Conservation (phyloP, 2,329 filamentous ascomycete species). For the Aureobasidium musti region DNA sequence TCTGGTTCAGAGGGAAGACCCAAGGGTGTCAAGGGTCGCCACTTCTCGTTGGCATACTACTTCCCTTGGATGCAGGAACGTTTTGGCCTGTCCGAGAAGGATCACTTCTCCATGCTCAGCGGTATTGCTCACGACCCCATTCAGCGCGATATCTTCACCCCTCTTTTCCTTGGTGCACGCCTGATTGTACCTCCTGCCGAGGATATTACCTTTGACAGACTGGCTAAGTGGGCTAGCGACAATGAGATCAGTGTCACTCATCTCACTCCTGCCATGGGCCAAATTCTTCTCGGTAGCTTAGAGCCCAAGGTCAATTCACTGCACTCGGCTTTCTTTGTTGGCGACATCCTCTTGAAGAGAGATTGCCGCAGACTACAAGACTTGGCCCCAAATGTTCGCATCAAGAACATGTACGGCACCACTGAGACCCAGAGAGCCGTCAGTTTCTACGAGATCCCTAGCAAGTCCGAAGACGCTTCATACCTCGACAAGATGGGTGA, state of each 20-base stretch:
- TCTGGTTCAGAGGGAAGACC: conserved; percentile 73
- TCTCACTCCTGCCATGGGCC: conserved; percentile 93
- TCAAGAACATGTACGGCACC: conserved; percentile 86
- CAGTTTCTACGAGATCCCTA: conserved; percentile 78
- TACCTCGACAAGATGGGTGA: conserved; percentile 68
- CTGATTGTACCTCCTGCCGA: conserved; percentile 77
- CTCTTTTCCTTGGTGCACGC: conserved; percentile 80
- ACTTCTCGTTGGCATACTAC: conserved; percentile 83
- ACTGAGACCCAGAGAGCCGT: conserved; percentile 83
- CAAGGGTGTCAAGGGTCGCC: conserved; percentile 84
- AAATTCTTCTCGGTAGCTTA: conserved; percentile 82
- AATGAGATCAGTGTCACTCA: conserved; percentile 78
- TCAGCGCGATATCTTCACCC: conserved; percentile 80
- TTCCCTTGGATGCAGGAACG: conserved; percentile 90
- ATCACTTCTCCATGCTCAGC: conserved; percentile 77
- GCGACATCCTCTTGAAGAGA: conserved; percentile 81
- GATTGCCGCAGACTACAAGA: conserved; percentile 77
- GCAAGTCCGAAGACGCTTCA: conserved; percentile 62
- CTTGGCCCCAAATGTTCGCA: conserved; percentile 71
- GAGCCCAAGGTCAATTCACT: conserved; percentile 66
- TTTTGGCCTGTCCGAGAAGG: conserved; percentile 71
- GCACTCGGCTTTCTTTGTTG: conserved; percentile 84
- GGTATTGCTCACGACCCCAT: conserved; percentile 75
- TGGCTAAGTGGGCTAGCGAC: conserved; percentile 85
- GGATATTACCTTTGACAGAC: conserved; percentile 80